A percentile compares a stretch with the other conserved stretches of the same genome.
phyloP scores from a whole-genome alignment of 2,329 filamentous ascomycete genomes.

The Calonectria ilicicola region DNA sequence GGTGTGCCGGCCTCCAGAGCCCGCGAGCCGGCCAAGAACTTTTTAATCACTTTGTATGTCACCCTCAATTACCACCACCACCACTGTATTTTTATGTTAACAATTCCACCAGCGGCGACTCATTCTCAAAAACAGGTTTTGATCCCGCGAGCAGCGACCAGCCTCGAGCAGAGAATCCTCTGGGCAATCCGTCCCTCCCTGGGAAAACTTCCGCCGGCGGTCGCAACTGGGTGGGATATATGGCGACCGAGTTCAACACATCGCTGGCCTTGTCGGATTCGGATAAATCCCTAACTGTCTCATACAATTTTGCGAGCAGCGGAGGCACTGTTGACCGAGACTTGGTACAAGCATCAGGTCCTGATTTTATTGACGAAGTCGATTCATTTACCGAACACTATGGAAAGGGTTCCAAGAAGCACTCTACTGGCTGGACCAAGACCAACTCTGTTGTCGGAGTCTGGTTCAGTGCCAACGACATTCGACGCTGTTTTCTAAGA shows the following conservation, averaged over 20 bases:
- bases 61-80: not conserved
- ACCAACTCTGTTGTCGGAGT: constrained; percentile 2
- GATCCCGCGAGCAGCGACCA: constrained; percentile 5
- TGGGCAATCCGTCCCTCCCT: constrained; percentile 6
- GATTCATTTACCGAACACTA: not conserved
- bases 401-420: not conserved
- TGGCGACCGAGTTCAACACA: constrained; percentile 17
- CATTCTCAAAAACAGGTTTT: constrained; percentile 16
- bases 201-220: constrained; percentile 15
- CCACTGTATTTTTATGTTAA: not conserved
- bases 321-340: constrained; percentile 9
- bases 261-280: not conserved
- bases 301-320: constrained; percentile 18
- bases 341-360: not conserved
- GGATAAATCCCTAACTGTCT: not conserved
- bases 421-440: not conserved
- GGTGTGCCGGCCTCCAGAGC: not conserved
- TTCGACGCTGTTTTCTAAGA: not conserved
- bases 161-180: constrained; percentile 2
- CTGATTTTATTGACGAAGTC: constrained; percentile 6
- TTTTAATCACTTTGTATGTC: constrained; percentile 11
- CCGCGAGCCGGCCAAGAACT: not conserved
- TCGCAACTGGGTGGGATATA: constrained; percentile 13
- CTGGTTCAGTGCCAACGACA: constrained; percentile 14
- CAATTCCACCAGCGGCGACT: constrained; percentile 5